Evolutionary conservation across 2,329 filamentous ascomycete species (phyloP), one percentile per base, ranked within the genome.

Genomic region (Ophiostoma australiae): DNA sequence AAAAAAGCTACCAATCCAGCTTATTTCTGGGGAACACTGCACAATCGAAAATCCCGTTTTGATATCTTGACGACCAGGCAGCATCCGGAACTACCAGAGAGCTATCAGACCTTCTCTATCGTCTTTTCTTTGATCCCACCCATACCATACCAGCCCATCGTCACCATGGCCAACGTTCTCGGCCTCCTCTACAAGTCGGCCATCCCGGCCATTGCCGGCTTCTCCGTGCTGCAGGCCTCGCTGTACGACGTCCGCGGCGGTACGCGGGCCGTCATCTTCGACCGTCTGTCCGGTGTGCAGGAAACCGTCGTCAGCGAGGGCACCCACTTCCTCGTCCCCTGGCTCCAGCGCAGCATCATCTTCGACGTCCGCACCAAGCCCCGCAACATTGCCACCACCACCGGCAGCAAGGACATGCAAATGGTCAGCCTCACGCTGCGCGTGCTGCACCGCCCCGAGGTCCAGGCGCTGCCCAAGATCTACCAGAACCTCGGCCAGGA

Each of bases 371-470:
- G 95, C 74, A 99, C 96, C 72, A 96, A 97, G 87, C 95, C 95
- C 73, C 88, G 95, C 79, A 98, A 97, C 81, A 98, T 99, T 80
- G 92, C 91, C 75, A 99, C 95, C 37, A 99, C 95, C 33, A 99
- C 95, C 15, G 95, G 95, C 72, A 94, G 91, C 87, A 99, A 99
- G 88, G 95, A 99, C 82, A 84, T 99, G 82, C 95, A 99, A 85
- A 99, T 99, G 95, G 95, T 98, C 79, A 99, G 99, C 87, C 98
- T 99, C 80, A 99, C 94, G 79, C 99, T 95, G 83, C 94, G 95
- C 92, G 95, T 99, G 72, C 91, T 99, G 70, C 97, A 94, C 72
- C 87, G 93, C 77, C 95, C 95, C 71, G 89, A 93, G 72, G 84
- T 99, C 78, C 89, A 92, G 75, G 91, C 94, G 41, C 88, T 99